Conservation (phyloP, 768 basidiomycete genomes). For the Leucocoprinus sp. region DNA sequence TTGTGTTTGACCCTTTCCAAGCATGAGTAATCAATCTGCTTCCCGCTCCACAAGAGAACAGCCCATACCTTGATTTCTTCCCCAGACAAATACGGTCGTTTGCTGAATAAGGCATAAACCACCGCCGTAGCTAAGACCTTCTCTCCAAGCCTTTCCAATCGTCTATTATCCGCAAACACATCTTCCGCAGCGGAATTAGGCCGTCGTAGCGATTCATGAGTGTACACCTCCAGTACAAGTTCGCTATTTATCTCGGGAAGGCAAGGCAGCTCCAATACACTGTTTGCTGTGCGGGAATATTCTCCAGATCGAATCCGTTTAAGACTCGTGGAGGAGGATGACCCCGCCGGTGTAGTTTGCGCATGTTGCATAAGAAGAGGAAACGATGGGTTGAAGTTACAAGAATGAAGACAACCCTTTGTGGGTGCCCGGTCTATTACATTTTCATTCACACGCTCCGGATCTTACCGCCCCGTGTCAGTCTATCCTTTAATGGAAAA, state of each 20-base stretch:
- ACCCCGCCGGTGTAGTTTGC: not conserved
- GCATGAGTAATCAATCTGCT: slow-evolving; percentile 7
- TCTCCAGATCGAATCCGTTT: slow-evolving; percentile 19
- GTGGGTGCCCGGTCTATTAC: no score
- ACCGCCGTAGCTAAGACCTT: slow-evolving; percentile 38
- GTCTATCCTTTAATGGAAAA: not conserved
- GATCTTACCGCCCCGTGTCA: not conserved
- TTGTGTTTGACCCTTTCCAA: slow-evolving; percentile 22
- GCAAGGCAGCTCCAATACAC: slow-evolving; percentile 26
- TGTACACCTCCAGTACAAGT: slow-evolving; percentile 58
- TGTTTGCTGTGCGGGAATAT: slow-evolving; percentile 8
- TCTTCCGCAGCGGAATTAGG: slow-evolving; percentile 24
- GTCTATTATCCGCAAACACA: slow-evolving; percentile 47
- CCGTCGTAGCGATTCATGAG: slow-evolving; percentile 55
- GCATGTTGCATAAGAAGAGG: not conserved
- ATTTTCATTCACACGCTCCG: not conserved
- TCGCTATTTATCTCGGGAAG: slow-evolving; percentile 32
- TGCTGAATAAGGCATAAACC: slow-evolving; percentile 38
- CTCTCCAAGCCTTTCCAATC: slow-evolving; percentile 44
- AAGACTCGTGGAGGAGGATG: slow-evolving; percentile 8
- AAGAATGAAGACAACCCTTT: no score
- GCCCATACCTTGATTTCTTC: slow-evolving; percentile 42
- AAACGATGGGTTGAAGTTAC: not conserved
- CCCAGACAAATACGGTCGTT: slow-evolving; percentile 41
- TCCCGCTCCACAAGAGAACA: slow-evolving; percentile 4